Evolutionary conservation across 805 yeast species (phyloP), one percentile per base, ranked within the genome.

Genomic region (Starmerella floris): DNA sequence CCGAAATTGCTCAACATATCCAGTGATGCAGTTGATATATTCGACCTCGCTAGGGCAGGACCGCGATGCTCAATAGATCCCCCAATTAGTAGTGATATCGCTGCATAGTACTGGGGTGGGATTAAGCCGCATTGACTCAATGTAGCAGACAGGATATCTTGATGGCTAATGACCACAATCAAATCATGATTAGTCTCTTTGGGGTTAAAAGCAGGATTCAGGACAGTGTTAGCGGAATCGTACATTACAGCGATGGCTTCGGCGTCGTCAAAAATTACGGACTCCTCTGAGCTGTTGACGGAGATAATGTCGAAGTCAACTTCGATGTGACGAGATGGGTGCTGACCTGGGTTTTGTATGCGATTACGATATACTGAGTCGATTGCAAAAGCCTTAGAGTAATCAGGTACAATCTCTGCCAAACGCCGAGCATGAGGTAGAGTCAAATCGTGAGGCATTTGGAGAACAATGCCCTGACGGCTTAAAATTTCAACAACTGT

Each of bases 371-470:
- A 91, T 1, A 91, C 97, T 52, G 76, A 74, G 39, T 83, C 94
- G 48, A 80, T 74, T 23, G 93, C 67, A 58, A 67, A 88, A 16
- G 79, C 65, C 58, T 88, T 87, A 42, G 65, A 64, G 41, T 62
- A 58, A 2, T 70, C 63, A 2, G 74, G 65, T 17, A 68, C 69
- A n/a, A 67, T 65, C 42, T 79, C 74, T 2, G 95, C 85, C 26
- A 91, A 60, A 39, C 76, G 68, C 51, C 97, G 67, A 0, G 98
- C 98, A 66, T 81, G 73, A 0, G 99, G 97, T 27, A 87, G 64
- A 0, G 94, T 82, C 48, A 87, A 66, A 58, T 91, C 98, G 56
- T 81, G 85, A 2, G 95, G 94, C 27, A 91, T 62, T 51, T 87
- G 94, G 27, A 91, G 63, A 3, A 91, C 88, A 0, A 85, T 75